phyloP scores from a whole-genome alignment of 305 asterid species.

The Rubia balearica region DNA sequence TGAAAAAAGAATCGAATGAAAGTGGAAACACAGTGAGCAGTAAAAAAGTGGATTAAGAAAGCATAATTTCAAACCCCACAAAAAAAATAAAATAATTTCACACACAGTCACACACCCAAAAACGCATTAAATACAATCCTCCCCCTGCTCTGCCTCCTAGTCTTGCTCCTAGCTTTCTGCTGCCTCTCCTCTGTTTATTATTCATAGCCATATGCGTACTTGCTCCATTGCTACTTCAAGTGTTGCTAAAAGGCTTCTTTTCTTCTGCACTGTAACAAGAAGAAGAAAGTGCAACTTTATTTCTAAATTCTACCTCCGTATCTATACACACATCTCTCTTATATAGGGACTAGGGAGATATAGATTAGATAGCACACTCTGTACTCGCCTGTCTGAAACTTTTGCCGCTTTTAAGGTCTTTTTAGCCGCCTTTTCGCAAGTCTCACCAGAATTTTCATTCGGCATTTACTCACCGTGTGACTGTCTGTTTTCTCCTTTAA shows the following conservation, averaged over 20 bases:
- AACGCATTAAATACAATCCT: conserved; percentile 17
- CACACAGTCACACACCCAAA: neutral
- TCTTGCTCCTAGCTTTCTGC: conserved; percentile 1
- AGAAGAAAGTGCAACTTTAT: neutral
- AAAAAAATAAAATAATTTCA: neutral
- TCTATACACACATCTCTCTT: neutral
- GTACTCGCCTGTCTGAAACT: neutral
- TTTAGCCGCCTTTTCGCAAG: conserved; percentile 33
- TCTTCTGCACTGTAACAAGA: conserved; percentile 2
- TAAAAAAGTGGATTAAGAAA: conserved; percentile 18
- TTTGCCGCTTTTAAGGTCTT: conserved; percentile 21
- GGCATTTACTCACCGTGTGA: neutral
- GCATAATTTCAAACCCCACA: conserved; percentile 16
- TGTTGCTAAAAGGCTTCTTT: conserved; percentile 24
- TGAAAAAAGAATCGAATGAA: conserved; percentile 24
- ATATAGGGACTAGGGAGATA: neutral
- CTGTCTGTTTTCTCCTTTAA: conserved; percentile 8
- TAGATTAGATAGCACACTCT: neutral
- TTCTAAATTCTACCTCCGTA: neutral
- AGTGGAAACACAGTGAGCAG: conserved; percentile 30
- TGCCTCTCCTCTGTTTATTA: conserved; percentile 17
- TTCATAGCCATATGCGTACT: conserved; percentile 17
- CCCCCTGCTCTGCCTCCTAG: neutral
- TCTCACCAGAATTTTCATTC: conserved; percentile 12
- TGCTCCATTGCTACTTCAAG: neutral